Percentiles rank a stretch among this genome's conserved stretches.
Evolutionary conservation across 23 red algal species (phyloP).

Genomic region (Gracilaria domingensis): DNA sequence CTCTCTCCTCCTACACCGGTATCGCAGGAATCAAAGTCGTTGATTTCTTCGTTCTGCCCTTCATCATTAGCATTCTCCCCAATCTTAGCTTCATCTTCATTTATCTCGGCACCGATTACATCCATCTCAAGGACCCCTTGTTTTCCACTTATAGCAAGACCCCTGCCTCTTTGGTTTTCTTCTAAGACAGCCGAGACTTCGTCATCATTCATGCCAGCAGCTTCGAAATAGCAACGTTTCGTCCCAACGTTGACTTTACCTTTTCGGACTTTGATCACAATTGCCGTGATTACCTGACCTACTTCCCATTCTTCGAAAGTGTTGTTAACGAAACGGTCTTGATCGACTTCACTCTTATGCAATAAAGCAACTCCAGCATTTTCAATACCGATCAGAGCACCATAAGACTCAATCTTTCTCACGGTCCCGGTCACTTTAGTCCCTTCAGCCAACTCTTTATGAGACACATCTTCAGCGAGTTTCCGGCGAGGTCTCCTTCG

Average conservation of each 20-base stretch:
- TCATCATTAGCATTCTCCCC: not conserved
- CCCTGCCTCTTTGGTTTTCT: conserved; percentile 24
- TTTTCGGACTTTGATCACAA: conserved; percentile 48
- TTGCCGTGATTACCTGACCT: conserved; percentile 42
- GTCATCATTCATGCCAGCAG: conserved; percentile 40
- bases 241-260: conserved; percentile 58
- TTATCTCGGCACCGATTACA: not conserved
- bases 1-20: not conserved
- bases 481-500: conserved; percentile 35
- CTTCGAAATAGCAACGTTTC: conserved; percentile 80
- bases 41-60: conserved; percentile 15
- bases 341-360: conserved; percentile 71
- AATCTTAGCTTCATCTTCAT: not conserved
- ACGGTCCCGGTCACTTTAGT: conserved; percentile 34
- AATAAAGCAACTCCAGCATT: conserved; percentile 33
- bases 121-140: not conserved
- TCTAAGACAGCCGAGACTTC: conserved; percentile 31
- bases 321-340: conserved; percentile 61
- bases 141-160: not conserved
- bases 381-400: conserved; percentile 45
- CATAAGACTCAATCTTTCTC: conserved; percentile 51
- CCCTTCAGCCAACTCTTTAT: conserved; percentile 39
- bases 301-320: conserved; percentile 59
- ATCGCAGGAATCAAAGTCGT: not conserved
- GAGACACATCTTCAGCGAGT: not conserved